Base-by-base conservation (phyloP, 1,284 basidiomycete genomes). In the Puccinia novopanici region DNA sequence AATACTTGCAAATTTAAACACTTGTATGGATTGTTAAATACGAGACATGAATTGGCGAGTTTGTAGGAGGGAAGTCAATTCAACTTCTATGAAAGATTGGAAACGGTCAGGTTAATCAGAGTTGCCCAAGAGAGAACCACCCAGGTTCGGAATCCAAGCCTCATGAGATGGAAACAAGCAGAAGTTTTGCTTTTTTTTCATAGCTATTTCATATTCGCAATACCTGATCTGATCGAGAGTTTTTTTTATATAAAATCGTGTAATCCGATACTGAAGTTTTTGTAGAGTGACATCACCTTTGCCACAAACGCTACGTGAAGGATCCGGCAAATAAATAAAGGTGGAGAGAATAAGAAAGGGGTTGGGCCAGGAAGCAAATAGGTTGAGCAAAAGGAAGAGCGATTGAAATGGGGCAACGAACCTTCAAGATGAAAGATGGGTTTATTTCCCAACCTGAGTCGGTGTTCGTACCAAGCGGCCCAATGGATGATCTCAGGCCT, bases 381-480 rank as follows among this genome's bases (percentile, higher is more conserved):
- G 13, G 3, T 15, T 42, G 75, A 37, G 19, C 15, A 19, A 54
- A 75, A 34, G 17, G 45, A 65, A 17, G 37, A 30, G 45, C 19
- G 24, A 75, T 17, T 0, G 55, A 70, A 30, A 71, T 22, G 57
- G 37, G 24, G 42, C 1, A 24, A 55, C 78, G 19, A 40, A 80
- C 84, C 84, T 77, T 98, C 95, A 61, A 98, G 89, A 84, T 98
- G 95, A 87, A 92, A 97, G 81, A 98, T 97, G 86, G 96, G 95
- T 87, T 98, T 98, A 85, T 89, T 92, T 3, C 95, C 95, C 82
- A 91, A 88, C 50, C 93, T 90, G 92, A 97, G 93, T 34, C 95
- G 91, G 61, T 92, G 89, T 87, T 98, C 94, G 86, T 98, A 99
- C 84, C 97, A 91, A 15, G 97, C 94, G 3, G 96, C 94, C 94